phyloP scores from a whole-genome alignment of 1,284 basidiomycete species.

The Ceratobasidium sp. region DNA sequence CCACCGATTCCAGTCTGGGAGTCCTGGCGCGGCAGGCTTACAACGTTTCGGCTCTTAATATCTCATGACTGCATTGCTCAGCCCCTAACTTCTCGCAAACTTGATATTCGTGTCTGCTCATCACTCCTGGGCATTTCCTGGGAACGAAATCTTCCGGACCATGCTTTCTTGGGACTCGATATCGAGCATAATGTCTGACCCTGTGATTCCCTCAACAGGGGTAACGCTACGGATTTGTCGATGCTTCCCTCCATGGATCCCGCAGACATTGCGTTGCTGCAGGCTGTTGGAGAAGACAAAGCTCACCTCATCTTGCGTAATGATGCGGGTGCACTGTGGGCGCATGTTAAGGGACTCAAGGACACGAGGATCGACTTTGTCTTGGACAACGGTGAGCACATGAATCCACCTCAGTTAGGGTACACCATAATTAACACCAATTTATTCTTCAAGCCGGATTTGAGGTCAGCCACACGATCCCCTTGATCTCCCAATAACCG shows the following conservation, averaged over 20 bases:
- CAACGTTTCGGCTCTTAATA: neutral
- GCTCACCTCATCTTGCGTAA: constrained; percentile 74
- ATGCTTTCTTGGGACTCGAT: neutral
- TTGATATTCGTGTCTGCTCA: neutral
- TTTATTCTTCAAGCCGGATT: constrained; percentile 74
- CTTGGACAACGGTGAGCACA: constrained; percentile 82
- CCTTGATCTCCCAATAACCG: neutral
- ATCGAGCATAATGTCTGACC: neutral
- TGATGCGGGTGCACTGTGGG: constrained; percentile 83
- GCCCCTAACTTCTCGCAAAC: neutral
- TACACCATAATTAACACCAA: constrained; percentile 7
- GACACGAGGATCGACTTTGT: constrained; percentile 84
- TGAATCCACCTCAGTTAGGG: neutral
- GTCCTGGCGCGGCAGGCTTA: neutral
- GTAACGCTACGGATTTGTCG: constrained; percentile 88
- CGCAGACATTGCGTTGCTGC: constrained; percentile 82
- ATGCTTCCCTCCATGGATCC: constrained; percentile 82
- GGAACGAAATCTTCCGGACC: no score
- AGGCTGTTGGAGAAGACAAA: constrained; percentile 75
- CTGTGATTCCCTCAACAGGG: constrained; percentile 62
- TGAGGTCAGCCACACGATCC: constrained; percentile 64
- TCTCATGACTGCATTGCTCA: neutral
- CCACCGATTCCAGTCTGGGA: neutral
- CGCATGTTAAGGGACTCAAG: constrained; percentile 68
- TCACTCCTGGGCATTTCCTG: no score